Conservation (phyloP, 305 asterid genomes). For the Fraxinus greggii region DNA sequence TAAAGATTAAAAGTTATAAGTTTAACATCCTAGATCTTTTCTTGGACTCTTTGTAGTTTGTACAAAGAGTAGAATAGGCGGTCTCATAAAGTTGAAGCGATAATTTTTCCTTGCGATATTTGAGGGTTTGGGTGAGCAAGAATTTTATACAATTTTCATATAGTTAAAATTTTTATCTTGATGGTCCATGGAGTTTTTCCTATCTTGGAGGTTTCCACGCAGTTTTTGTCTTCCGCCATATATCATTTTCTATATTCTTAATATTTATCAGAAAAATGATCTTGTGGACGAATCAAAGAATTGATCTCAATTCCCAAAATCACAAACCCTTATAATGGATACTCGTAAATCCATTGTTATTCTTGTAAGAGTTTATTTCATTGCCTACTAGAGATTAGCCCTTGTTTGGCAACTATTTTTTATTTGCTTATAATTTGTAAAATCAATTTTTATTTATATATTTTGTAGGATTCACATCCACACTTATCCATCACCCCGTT, state of each 20-base stretch:
- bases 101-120: background rate
- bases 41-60: no score
- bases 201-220: background rate
- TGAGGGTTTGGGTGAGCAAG: background rate
- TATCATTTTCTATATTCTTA: no score
- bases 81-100: no score
- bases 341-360: background rate
- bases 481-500: background rate
- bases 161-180: background rate
- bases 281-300: no score
- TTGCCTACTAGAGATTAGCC: background rate
- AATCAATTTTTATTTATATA: background rate
- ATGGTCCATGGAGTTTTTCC: no score
- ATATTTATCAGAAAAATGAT: background rate
- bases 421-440: background rate
- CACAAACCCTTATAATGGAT: background rate
- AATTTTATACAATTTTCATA: no score
- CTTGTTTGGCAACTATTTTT: background rate
- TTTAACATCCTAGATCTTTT: no score
- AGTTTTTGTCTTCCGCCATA: background rate
- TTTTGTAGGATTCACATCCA: background rate
- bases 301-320: background rate
- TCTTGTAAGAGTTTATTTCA: no score
- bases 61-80: background rate
- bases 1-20: no score